Evolutionary conservation across 2,329 filamentous ascomycete species (phyloP), one percentile per base, ranked within the genome.

Genomic region (Xylariaceae sp.): DNA sequence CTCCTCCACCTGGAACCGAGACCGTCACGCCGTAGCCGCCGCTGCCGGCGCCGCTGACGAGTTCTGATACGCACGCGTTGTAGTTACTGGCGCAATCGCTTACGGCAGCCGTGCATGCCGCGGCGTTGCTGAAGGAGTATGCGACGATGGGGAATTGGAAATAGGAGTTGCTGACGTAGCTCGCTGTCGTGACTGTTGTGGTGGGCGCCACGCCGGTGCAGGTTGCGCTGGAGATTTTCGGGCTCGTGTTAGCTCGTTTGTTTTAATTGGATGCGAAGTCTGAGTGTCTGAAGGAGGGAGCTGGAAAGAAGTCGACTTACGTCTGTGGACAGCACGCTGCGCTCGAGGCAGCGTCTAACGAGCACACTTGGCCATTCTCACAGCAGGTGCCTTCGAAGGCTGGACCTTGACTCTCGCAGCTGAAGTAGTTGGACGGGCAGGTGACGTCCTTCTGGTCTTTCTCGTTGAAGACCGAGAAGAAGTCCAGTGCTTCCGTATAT

Each of bases 81-180:
- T 77, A 80, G 58, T 82, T 81, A 19, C 64, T 59, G 36, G 71
- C 71, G 62, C 80, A 83, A 44, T 72, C 70, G 33, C 60, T 64
- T 38, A 74, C 64, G 14, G 78, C 79, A 0, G 73, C 68, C 3
- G 70, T 70, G 56, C 80, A 83, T 5, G 72, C 71, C 12, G 65
- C 74, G 16, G 65, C 61, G 53, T 81, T 73, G 47, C 64, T 58
- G 50, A 79, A 81, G 11, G 70, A 70, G 1, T 75, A 79, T 37
- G 69, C 64, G 41, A 80, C 71, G 56, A 77, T 77, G 2, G 80
- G 80, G 60, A 82, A 83, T 10, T 75, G 71, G 60, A 82, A 83
- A 62, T 76, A 82, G 21, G 67, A 54, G 59, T 83, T 83, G 34
- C 71, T 63, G 16, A 83, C 77, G 57, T 72, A 80, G 25, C 77